phyloP scores from a whole-genome alignment of 352 stramenopile genomes.

The Phytophthora pistaciae region DNA sequence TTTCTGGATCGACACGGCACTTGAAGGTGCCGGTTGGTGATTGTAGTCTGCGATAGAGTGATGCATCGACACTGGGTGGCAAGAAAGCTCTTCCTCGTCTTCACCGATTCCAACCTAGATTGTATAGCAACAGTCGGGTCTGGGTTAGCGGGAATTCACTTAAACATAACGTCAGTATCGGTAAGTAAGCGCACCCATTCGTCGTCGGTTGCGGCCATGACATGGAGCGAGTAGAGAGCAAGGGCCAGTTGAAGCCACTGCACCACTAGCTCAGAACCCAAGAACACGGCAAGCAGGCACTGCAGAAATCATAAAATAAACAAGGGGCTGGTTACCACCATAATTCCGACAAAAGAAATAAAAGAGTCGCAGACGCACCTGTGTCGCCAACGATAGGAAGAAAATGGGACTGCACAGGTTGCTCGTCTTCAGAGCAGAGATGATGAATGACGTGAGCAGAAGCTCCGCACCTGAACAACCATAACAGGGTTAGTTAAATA shows the following conservation, averaged over 20 bases:
- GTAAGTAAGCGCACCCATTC: slow-evolving; percentile 64
- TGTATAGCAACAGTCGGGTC: slow-evolving; percentile 2
- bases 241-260: slow-evolving; percentile 87
- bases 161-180: not conserved
- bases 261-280: slow-evolving; percentile 83
- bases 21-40: slow-evolving; percentile 63
- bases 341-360: not conserved
- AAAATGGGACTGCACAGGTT: slow-evolving; percentile 88
- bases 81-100: slow-evolving; percentile 70
- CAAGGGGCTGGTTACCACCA: not conserved
- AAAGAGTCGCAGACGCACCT: slow-evolving; percentile 43
- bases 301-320: slow-evolving; percentile 26
- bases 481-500: slow-evolving; percentile 5
- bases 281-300: slow-evolving; percentile 84
- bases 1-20: slow-evolving; percentile 77
- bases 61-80: slow-evolving; percentile 60
- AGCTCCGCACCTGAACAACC: slow-evolving; percentile 72
- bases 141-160: slow-evolving; percentile 4
- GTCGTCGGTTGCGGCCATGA: slow-evolving; percentile 78
- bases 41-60: slow-evolving; percentile 87
- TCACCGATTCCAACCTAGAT: slow-evolving; percentile 63
- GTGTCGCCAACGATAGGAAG: slow-evolving; percentile 82
- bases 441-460: slow-evolving; percentile 86
- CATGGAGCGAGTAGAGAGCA: slow-evolving; percentile 86
- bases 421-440: slow-evolving; percentile 88